A percentile compares a stretch with the other conserved stretches of the same genome.
These are phyloP conservation scores for Aspergillus arachidicola DNA, from an alignment of 2,329 filamentous ascomycete species.

Conservation along the genomic window DNA sequence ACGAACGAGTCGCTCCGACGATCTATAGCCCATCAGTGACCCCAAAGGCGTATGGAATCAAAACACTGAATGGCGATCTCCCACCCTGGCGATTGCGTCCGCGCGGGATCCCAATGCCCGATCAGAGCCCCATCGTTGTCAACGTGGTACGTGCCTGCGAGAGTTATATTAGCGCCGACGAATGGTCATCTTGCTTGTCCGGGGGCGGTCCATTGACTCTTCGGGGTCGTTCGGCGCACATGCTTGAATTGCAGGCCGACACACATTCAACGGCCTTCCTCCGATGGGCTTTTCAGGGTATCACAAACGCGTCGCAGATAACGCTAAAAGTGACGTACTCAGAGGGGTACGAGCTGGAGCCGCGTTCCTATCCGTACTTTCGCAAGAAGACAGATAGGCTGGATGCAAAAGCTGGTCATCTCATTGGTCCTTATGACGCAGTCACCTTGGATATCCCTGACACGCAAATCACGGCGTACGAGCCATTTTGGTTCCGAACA, in stretches of 20 bases:
- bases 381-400: conserved; percentile 42
- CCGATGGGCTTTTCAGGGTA: conserved; percentile 23
- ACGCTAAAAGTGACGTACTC: conserved; percentile 34
- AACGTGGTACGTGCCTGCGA: conserved; percentile 27
- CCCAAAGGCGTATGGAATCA: conserved; percentile 33
- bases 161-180: neutral
- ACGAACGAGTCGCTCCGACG: conserved; percentile 22
- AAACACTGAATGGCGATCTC: conserved; percentile 43
- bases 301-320: conserved; percentile 17
- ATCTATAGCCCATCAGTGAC: neutral
- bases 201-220: conserved; percentile 11
- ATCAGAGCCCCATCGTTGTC: conserved; percentile 25
- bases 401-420: conserved; percentile 32
- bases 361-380: conserved; percentile 44
- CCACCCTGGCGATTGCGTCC: conserved; percentile 43
- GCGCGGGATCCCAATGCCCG: conserved; percentile 41
- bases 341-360: conserved; percentile 36
- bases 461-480: conserved; percentile 25
- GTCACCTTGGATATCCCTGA: conserved; percentile 28
- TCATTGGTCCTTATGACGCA: conserved; percentile 44
- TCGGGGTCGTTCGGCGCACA: conserved; percentile 16
- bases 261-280: conserved; percentile 30
- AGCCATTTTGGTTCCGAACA: conserved; percentile 48
- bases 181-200: conserved; percentile 19
- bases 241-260: conserved; percentile 26